Evolutionary conservation across 1,139 yeast genomes (phyloP).

Genomic region (Debaryomyces sp.): DNA sequence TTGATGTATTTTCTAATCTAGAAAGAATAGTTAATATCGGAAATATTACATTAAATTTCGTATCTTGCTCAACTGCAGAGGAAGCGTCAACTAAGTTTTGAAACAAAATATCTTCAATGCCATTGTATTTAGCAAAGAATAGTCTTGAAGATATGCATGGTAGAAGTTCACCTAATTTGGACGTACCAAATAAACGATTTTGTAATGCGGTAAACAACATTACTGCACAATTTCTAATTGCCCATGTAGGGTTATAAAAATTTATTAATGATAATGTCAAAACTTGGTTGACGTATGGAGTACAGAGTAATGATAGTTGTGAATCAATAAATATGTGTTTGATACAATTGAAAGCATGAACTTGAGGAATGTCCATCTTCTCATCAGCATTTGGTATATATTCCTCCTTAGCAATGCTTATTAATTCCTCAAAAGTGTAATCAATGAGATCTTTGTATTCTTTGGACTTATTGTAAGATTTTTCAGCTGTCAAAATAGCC

Average conservation of each 20-base stretch:
- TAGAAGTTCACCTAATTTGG: slow-evolving; percentile 29
- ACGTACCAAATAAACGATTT: slow-evolving; percentile 74
- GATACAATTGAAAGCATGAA: slow-evolving; percentile 88
- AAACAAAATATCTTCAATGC: slow-evolving; percentile 52
- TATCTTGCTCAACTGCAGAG: not conserved
- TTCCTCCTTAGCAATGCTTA: slow-evolving; percentile 55
- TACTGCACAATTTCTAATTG: slow-evolving; percentile 87
- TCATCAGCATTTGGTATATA: slow-evolving; percentile 50
- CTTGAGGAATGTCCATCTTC: slow-evolving; percentile 80
- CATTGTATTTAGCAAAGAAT: slow-evolving; percentile 66
- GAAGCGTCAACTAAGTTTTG: slow-evolving; percentile 37
- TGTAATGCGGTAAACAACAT: slow-evolving; percentile 89
- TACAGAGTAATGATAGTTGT: slow-evolving; percentile 54
- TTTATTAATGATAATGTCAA: slow-evolving; percentile 61
- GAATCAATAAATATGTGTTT: slow-evolving; percentile 74
- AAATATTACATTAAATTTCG: slow-evolving; percentile 46
- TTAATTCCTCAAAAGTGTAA: slow-evolving; percentile 52
- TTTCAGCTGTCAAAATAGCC: slow-evolving; percentile 66
- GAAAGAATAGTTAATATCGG: slow-evolving; percentile 74
- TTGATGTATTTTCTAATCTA: slow-evolving; percentile 64
- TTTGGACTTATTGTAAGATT: slow-evolving; percentile 16
- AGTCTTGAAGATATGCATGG: slow-evolving; percentile 56
- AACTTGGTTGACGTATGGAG: slow-evolving; percentile 56
- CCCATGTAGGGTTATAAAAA: slow-evolving; percentile 75
- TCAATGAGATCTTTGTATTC: slow-evolving; percentile 34